phyloP scores from a whole-genome alignment of 306 rosid species.

The Vigna angularis region DNA sequence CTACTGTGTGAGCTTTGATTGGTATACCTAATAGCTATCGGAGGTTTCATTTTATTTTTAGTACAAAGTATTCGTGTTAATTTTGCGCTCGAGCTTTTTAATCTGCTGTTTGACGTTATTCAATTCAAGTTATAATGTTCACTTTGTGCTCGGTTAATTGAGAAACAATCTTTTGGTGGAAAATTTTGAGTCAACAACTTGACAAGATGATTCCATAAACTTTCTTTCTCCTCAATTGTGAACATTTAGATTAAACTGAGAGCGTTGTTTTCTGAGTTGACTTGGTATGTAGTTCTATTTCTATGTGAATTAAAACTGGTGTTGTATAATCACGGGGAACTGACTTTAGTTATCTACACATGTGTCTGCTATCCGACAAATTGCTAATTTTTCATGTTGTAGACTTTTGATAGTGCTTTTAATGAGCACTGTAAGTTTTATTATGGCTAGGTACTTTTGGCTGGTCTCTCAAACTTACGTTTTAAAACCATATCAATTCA shows the following conservation, averaged over 20 bases:
- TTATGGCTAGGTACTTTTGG: constrained; percentile 11
- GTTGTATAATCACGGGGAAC: neutral
- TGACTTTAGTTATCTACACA: neutral
- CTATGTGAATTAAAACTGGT: neutral
- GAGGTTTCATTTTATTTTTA: constrained; percentile 28
- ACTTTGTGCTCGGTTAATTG: neutral
- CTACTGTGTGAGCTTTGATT: constrained; percentile 22
- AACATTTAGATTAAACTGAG: constrained; percentile 22
- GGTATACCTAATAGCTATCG: constrained; percentile 5
- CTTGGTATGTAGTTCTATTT: constrained; percentile 22
- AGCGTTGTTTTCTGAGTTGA: constrained; percentile 4
- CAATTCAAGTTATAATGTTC: constrained; percentile 1
- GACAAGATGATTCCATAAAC: constrained; percentile 22
- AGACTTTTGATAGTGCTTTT: constrained; percentile 12
- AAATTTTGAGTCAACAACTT: constrained; percentile 24
- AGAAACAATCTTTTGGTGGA: constrained; percentile 17
- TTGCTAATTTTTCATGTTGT: constrained; percentile 6
- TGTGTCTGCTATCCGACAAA: neutral
- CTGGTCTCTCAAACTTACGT: neutral
- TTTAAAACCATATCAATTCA: neutral
- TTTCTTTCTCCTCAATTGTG: constrained; percentile 20
- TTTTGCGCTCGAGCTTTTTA: neutral
- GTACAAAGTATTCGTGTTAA: neutral
- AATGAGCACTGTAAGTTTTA: constrained; percentile 14
- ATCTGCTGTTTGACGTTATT: neutral